Evolutionary conservation across 768 basidiomycete genomes (phyloP).

Genomic region (Dendrothele bispora): DNA sequence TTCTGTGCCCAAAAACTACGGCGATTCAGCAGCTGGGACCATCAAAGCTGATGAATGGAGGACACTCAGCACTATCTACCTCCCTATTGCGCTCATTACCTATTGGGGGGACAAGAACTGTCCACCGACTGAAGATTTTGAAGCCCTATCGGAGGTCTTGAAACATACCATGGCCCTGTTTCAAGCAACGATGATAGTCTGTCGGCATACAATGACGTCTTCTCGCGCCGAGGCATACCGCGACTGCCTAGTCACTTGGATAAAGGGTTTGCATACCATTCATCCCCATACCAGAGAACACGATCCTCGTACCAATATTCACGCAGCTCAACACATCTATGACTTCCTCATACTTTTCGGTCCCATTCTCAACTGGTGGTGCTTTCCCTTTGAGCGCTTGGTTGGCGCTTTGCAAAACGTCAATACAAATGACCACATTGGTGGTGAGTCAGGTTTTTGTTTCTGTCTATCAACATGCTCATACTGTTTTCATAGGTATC

Average conservation of each 20-base stretch:
- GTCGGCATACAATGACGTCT: constrained; percentile 9
- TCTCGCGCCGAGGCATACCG: constrained; percentile 8
- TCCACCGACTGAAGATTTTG: too few relatives aligned
- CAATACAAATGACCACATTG: constrained; percentile 27
- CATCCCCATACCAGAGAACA: constrained; percentile 10
- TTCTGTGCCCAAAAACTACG: constrained; percentile 26
- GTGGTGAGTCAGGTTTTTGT: constrained; percentile 12
- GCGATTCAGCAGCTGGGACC: constrained; percentile 25
- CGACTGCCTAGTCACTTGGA: constrained; percentile 15
- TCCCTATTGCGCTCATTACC: constrained; percentile 33
- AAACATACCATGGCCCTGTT: constrained; percentile 18
- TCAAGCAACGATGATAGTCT: constrained; percentile 6
- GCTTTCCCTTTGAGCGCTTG: constrained; percentile 36
- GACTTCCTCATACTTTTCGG: constrained; percentile 29
- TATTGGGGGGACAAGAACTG: constrained; percentile 25
- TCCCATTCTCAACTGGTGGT: constrained; percentile 36
- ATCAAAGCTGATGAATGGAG: constrained; percentile 40
- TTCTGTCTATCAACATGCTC: too few relatives aligned
- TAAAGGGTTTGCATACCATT: not conserved
- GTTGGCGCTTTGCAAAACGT: constrained; percentile 34
- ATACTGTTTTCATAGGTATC: too few relatives aligned
- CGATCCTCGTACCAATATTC: constrained; percentile 16
- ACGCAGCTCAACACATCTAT: constrained; percentile 30
- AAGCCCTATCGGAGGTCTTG: too few relatives aligned
- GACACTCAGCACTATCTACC: constrained; percentile 24